phyloP scores from a whole-genome alignment of 495 filamentous ascomycete species.

The Glarea lozoyensis region DNA sequence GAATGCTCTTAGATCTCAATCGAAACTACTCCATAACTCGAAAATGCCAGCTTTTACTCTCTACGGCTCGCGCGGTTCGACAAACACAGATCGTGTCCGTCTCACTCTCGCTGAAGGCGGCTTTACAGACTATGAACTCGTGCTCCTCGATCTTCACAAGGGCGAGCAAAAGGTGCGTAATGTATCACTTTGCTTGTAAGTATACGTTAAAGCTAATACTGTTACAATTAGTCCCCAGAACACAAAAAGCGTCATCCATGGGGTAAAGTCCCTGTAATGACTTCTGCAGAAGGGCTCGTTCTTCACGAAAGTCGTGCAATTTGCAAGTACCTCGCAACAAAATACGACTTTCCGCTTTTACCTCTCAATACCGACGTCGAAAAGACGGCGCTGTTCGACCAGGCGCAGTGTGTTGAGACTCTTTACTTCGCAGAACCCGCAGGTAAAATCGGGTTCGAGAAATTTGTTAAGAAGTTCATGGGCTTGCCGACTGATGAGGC shows the following conservation, averaged over 20 bases:
- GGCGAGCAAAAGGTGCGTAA: constrained; percentile 29
- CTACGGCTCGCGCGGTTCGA: constrained; percentile 29
- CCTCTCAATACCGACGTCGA: constrained; percentile 31
- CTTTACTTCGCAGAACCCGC: constrained; percentile 34
- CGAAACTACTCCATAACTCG: constrained; percentile 23
- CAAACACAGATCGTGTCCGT: constrained; percentile 29
- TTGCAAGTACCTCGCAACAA: constrained; percentile 36
- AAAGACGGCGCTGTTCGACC: constrained; percentile 32
- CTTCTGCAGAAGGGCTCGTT: constrained; percentile 26
- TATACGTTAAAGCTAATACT: constrained; percentile 18
- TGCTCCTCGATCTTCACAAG: constrained; percentile 27
- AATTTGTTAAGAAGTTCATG: constrained; percentile 33
- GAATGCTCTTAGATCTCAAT: constrained; percentile 17
- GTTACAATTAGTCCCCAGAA: constrained; percentile 25
- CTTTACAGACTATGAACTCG: constrained; percentile 29
- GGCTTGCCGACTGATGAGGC: constrained; percentile 31
- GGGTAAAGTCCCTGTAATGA: constrained; percentile 30
- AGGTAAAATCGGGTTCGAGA: constrained; percentile 32
- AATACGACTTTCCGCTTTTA: constrained; percentile 29
- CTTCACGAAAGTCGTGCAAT: constrained; percentile 38
- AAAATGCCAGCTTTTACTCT: constrained; percentile 32
- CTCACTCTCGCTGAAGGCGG: constrained; percentile 29
- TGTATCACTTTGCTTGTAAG: constrained; percentile 16
- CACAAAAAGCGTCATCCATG: constrained; percentile 31
- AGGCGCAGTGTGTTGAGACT: constrained; percentile 30